Evolutionary conservation across 1,284 basidiomycete genomes (phyloP).

Genomic region (Ceratobasidium sp.): DNA sequence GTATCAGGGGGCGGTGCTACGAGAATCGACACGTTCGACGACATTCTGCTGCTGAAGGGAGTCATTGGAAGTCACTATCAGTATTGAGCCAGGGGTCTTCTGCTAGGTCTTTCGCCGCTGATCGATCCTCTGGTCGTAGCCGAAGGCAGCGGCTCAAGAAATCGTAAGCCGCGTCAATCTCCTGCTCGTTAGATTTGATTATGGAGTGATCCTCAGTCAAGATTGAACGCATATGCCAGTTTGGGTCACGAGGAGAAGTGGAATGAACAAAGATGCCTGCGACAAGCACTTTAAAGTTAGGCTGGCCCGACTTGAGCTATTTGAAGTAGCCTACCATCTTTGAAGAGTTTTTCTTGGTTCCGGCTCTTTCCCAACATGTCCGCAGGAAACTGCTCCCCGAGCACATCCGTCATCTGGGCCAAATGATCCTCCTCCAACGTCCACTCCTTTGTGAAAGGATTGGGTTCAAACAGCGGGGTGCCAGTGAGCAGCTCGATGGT

Average conservation of each 20-base stretch:
- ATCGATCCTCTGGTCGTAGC: slow-evolving; percentile 13
- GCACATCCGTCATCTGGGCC: slow-evolving; percentile 6
- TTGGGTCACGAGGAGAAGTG: neutral
- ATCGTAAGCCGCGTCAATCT: neutral
- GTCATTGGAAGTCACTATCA: too few relatives aligned
- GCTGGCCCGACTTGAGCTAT: neutral
- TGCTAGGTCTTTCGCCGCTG: neutral
- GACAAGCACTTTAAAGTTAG: neutral
- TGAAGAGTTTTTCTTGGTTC: neutral
- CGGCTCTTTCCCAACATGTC: slow-evolving; percentile 5
- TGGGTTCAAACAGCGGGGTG: neutral
- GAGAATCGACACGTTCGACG: too few relatives aligned
- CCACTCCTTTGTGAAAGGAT: neutral
- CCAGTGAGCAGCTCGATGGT: neutral
- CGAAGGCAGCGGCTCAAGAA: slow-evolving; percentile 3
- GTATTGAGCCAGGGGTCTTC: slow-evolving; percentile 11
- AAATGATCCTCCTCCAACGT: neutral
- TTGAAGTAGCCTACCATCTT: neutral
- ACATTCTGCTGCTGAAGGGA: too few relatives aligned
- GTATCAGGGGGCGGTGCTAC: too few relatives aligned
- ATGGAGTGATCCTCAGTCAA: neutral
- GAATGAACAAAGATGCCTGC: neutral
- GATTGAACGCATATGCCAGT: neutral
- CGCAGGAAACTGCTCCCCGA: neutral
- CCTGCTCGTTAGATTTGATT: neutral